Base-by-base conservation (phyloP, 306 rosid species). In the Gillenia trifoliata region DNA sequence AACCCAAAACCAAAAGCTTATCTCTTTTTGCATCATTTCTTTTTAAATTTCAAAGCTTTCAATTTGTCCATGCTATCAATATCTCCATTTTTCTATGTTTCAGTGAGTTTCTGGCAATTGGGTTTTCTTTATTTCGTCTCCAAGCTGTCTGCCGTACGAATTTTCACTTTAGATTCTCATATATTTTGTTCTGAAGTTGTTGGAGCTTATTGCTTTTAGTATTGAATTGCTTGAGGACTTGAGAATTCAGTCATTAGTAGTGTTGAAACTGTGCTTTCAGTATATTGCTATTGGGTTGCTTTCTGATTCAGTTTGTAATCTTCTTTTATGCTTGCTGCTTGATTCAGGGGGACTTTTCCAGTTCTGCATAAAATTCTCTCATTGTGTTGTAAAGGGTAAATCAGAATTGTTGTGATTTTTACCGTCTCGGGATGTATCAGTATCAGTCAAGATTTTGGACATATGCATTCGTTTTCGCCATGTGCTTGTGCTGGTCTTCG, bases 401-500 rank as follows among this genome's bases (percentile, higher is more conserved):
- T 77, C 31, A 47, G 68, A 77, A 60, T 61, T 79, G 20, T 71
- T 74, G 78, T 68, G 66, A 33, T 49, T 69, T 81, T 36, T 77
- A 11, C 15, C 8, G 70, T 77, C 34, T 69, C 29, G 72, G 65
- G 85, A 91, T 93, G 98, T 50, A 63, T 89, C 87, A n/a, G n/a
- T n/a, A n/a, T n/a, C 29, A 54, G n/a, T 78, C 86, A 71, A 84
- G 70, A 79, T 78, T 80, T 64, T 80, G 85, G 84, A 62, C 67
- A 31, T 81, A 19, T 80, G 80, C 34, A 74, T 68, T 74, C 62
- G n/a, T 85, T 66, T 66, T 85, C 78, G 45, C 70, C 56, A 22
- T 84, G 72, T 85, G 82, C 81, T 86, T 88, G 75, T 82, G 80
- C 22, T 93, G 83, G 81, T 86, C 74, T 79, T 78, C 83, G 28